These are phyloP conservation scores for Puccinia triticina DNA, from an alignment of 1,284 basidiomycete species.

Conservation along the genomic window DNA sequence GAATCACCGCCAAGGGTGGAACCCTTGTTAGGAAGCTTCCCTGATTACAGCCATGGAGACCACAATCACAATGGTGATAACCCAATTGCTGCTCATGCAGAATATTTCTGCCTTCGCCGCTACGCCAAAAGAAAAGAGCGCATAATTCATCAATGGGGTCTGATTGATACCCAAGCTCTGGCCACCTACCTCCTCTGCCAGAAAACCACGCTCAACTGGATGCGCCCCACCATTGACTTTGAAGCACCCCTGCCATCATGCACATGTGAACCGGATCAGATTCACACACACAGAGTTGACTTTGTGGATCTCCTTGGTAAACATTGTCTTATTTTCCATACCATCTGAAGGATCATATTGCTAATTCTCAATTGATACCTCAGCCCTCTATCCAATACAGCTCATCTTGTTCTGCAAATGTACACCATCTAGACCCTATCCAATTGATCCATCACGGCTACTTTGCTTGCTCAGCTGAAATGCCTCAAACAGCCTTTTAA, in stretches of 20 bases:
- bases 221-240: background rate
- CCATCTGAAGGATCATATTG: background rate
- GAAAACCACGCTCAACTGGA: constrained; percentile 17
- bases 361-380: background rate
- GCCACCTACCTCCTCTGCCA: constrained; percentile 24
- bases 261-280: background rate
- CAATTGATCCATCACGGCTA: constrained; percentile 12
- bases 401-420: constrained; percentile 5
- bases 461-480: background rate
- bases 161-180: background rate
- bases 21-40: background rate
- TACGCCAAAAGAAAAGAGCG: background rate
- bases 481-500: constrained; percentile 17
- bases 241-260: background rate
- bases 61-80: background rate
- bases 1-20: background rate
- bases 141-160: background rate
- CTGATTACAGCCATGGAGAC: background rate
- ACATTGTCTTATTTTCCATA: background rate
- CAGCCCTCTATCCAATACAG: background rate
- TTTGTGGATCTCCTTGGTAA: constrained; percentile 4
- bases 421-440: constrained; percentile 5
- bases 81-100: background rate
- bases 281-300: background rate
- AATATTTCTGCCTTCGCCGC: background rate